These are phyloP conservation scores for Aspergillus phoenicis DNA, from an alignment of 2,329 filamentous ascomycete species.

Conservation along the genomic window DNA sequence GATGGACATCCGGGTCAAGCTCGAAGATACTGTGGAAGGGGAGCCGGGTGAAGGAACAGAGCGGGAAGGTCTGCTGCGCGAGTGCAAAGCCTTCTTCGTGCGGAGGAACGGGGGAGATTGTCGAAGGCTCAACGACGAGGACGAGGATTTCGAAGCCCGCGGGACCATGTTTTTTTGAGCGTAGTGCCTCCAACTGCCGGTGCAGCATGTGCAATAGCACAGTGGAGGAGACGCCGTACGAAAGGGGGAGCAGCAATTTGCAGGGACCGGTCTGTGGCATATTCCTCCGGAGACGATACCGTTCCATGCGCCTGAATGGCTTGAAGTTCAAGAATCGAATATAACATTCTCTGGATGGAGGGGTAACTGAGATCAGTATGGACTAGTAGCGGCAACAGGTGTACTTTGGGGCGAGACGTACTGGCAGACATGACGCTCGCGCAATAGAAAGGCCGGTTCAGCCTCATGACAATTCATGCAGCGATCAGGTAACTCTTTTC, in stretches of 20 bases:
- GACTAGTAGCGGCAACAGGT: not conserved
- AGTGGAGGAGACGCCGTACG: conserved; percentile 79
- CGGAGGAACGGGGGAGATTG: conserved; percentile 25
- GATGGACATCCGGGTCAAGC: conserved; percentile 38
- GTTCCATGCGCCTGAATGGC: conserved; percentile 74
- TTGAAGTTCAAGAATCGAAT: conserved; percentile 76
- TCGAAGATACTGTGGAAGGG: conserved; percentile 66
- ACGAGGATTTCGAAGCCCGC: conserved; percentile 66
- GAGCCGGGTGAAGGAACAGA: conserved; percentile 64
- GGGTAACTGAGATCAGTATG: conserved; percentile 4
- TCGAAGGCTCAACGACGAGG: conserved; percentile 46
- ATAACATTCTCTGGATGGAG: conserved; percentile 68
- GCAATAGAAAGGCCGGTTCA: conserved; percentile 56
- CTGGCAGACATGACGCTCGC: conserved; percentile 63
- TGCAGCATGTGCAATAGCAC: conserved; percentile 76
- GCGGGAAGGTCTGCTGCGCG: conserved; percentile 64
- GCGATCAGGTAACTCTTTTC: conserved; percentile 34
- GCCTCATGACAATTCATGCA: conserved; percentile 61
- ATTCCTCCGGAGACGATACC: conserved; percentile 55
- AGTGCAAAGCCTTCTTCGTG: conserved; percentile 42
- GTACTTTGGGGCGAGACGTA: conserved; percentile 34
- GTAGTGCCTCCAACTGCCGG: conserved; percentile 67
- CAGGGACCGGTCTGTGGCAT: conserved; percentile 45
- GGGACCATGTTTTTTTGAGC: conserved; percentile 61
- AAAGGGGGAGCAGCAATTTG: conserved; percentile 75